These are phyloP conservation scores for Malbranchea cinnamomea DNA, from an alignment of 2,329 filamentous ascomycete species.

Conservation along the genomic window DNA sequence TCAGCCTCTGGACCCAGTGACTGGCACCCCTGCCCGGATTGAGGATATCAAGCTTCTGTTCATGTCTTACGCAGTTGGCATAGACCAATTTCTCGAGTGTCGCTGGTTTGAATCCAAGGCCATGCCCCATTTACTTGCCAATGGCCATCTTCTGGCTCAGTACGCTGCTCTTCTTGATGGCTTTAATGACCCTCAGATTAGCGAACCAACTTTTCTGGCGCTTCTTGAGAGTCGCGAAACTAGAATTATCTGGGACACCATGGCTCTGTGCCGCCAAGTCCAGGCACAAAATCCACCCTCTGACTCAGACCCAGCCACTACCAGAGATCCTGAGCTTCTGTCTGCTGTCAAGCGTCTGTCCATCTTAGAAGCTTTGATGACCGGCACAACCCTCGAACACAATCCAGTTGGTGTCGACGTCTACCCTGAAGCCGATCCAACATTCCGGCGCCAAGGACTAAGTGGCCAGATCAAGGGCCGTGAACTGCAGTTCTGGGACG, in stretches of 20 bases:
- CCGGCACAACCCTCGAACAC: constrained; percentile 49
- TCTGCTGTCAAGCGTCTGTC: constrained; percentile 56
- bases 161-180: constrained; percentile 49
- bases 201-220: constrained; percentile 22
- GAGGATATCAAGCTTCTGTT: constrained; percentile 60
- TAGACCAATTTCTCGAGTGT: constrained; percentile 67
- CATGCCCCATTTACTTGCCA: constrained; percentile 37
- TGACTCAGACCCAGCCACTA: constrained; percentile 17
- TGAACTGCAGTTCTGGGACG: constrained; percentile 71
- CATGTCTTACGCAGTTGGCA: constrained; percentile 57
- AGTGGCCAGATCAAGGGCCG: constrained; percentile 18
- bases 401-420: constrained; percentile 25
- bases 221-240: constrained; percentile 40
- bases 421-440: constrained; percentile 9
- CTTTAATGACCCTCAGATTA: constrained; percentile 26
- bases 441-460: constrained; percentile 5
- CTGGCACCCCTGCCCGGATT: constrained; percentile 35
- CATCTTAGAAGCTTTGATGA: constrained; percentile 62
- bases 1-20: constrained; percentile 42
- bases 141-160: constrained; percentile 47
- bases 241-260: constrained; percentile 44
- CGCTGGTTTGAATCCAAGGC: constrained; percentile 57
- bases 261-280: constrained; percentile 36
- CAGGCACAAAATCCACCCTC: constrained; percentile 12
- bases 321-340: constrained; percentile 41